Evolutionary conservation across 352 stramenopile species (phyloP).

Genomic region (Globisporangium barbulae): DNA sequence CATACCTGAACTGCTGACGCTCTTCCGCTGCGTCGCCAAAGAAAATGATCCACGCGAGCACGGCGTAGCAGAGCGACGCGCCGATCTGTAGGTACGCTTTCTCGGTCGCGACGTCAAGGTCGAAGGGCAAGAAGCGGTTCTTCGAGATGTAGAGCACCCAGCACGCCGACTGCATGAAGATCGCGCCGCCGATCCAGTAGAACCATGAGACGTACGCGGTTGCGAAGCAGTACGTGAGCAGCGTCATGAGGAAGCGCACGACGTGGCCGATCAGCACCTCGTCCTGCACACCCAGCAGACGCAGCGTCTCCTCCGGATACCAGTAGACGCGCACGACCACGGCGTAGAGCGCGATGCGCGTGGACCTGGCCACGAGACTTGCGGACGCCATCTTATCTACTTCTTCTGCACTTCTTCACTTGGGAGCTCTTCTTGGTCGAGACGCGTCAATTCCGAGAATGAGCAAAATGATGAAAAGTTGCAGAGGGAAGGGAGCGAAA

Average conservation of each 20-base stretch:
- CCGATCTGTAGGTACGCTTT: constrained; percentile 42
- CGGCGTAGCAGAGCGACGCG: constrained; percentile 39
- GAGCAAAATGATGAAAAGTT: constrained; percentile 1
- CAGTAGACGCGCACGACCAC: constrained; percentile 45
- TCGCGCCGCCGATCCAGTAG: constrained; percentile 35
- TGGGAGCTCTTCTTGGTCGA: not conserved
- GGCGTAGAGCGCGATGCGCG: constrained; percentile 44
- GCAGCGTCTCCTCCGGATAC: constrained; percentile 39
- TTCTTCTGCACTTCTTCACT: not conserved
- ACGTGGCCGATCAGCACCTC: constrained; percentile 46
- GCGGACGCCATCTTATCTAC: constrained; percentile 1
- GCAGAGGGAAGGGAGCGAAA: not conserved
- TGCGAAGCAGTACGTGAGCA: constrained; percentile 48
- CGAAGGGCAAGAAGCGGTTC: constrained; percentile 26
- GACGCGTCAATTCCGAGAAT: constrained; percentile 6
- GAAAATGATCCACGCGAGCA: constrained; percentile 45
- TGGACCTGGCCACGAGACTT: constrained; percentile 22
- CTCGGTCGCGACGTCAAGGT: constrained; percentile 36
- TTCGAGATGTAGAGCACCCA: constrained; percentile 54
- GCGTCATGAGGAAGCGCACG: constrained; percentile 53
- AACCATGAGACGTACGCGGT: constrained; percentile 33
- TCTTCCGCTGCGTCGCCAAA: constrained; percentile 35
- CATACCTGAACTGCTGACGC: constrained; percentile 46
- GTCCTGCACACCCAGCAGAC: constrained; percentile 28
- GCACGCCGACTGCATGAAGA: constrained; percentile 54